Evolutionary conservation across 78 protist species (phyloP).

Genomic region (Protostelium mycophagum): DNA sequence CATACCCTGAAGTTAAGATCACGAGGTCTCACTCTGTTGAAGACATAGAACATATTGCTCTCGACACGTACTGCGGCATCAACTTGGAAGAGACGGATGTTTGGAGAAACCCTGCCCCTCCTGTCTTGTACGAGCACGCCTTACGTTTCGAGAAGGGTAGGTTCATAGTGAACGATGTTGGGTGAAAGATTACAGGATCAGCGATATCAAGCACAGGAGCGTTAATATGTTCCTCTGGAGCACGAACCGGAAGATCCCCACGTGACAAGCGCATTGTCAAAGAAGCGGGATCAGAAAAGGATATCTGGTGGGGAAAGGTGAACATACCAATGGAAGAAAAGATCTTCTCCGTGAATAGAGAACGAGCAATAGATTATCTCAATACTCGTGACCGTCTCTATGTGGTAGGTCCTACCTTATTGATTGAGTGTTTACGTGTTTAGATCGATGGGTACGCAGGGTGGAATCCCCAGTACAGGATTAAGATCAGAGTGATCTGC

Average conservation of each 20-base stretch:
- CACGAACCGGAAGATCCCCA: slow-evolving; percentile 86
- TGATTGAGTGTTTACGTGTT: neutral
- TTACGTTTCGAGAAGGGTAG: slow-evolving; percentile 49
- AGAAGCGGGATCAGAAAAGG: slow-evolving; percentile 32
- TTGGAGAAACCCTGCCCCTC: slow-evolving; percentile 64
- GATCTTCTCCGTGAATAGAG: slow-evolving; percentile 79
- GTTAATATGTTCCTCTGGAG: slow-evolving; percentile 65
- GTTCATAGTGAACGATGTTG: neutral
- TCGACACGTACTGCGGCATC: slow-evolving; percentile 1
- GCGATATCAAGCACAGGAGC: slow-evolving; percentile 72
- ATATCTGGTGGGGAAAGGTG: slow-evolving; percentile 90
- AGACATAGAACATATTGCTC: neutral
- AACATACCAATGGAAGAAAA: slow-evolving; percentile 70
- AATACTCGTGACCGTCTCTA: slow-evolving; percentile 77
- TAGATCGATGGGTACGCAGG: slow-evolving; percentile 85
- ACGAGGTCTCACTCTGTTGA: neutral
- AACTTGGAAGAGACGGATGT: slow-evolving; percentile 22
- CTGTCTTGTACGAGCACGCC: slow-evolving; percentile 80
- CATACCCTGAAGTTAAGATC: neutral
- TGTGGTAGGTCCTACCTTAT: slow-evolving; percentile 27
- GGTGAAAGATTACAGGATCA: slow-evolving; percentile 11
- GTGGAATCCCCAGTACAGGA: slow-evolving; percentile 74
- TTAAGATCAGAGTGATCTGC: slow-evolving; percentile 84
- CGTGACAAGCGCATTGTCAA: slow-evolving; percentile 82
- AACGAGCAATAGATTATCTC: slow-evolving; percentile 90